Conservation (phyloP, 257 asterid species). For the Solanum dulcamara region DNA sequence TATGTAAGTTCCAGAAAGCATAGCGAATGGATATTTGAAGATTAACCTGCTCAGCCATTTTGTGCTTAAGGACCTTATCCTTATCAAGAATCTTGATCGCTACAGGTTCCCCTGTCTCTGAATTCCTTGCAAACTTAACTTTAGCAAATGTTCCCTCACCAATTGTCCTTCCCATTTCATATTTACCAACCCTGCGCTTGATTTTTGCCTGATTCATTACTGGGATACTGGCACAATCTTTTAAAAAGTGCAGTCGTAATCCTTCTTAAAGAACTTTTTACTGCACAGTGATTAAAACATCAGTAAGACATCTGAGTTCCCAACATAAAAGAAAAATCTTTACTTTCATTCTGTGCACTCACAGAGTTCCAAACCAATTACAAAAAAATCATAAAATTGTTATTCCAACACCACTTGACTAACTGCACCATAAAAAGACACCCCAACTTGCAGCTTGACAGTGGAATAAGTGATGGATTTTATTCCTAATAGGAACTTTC, state of each 20-base stretch:
- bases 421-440: background rate
- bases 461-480: background rate
- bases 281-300: conserved; percentile 16
- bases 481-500: background rate
- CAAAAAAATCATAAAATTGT: background rate
- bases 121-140: conserved; percentile 77
- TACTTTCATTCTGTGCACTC: background rate
- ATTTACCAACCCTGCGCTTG: conserved; percentile 75
- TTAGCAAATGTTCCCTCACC: conserved; percentile 97
- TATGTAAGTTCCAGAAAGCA: background rate
- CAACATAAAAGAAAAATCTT: background rate
- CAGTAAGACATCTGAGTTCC: background rate
- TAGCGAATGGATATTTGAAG: background rate
- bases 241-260: background rate
- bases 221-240: background rate
- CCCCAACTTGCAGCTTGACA: background rate
- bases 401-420: background rate
- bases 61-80: conserved; percentile 89
- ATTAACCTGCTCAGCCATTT: conserved; percentile 88
- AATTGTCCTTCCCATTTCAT: conserved; percentile 84
- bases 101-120: conserved; percentile 66
- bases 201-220: conserved; percentile 54
- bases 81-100: conserved; percentile 87
- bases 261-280: background rate
- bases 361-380: background rate